phyloP scores from a whole-genome alignment of 768 basidiomycete genomes.

The Roridomyces roridus region DNA sequence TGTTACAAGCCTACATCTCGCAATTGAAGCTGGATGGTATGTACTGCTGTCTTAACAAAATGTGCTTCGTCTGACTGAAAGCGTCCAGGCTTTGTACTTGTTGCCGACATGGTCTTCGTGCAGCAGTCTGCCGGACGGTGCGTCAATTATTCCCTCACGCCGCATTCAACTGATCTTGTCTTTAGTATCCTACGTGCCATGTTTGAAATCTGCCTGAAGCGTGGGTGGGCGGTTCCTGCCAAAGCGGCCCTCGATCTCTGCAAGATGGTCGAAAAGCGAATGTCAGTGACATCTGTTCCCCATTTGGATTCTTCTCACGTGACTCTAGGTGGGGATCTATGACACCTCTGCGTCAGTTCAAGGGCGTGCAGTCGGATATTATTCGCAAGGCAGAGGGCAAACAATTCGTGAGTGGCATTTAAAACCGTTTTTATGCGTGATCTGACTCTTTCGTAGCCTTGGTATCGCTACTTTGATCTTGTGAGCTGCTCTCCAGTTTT shows the following conservation, averaged over 20 bases:
- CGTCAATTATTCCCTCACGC: conserved; percentile 19
- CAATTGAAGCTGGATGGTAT: conserved; percentile 88
- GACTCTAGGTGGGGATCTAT: conserved; percentile 90
- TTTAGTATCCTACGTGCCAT: conserved; percentile 89
- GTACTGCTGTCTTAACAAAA: conserved; percentile 18
- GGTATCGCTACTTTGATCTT: conserved; percentile 97
- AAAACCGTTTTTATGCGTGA: neutral
- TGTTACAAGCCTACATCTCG: conserved; percentile 94
- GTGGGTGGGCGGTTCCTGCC: conserved; percentile 97
- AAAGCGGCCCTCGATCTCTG: conserved; percentile 91
- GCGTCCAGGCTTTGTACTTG: conserved; percentile 73
- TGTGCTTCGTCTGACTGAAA: neutral
- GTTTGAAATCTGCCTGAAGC: conserved; percentile 96
- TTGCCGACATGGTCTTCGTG: conserved; percentile 95
- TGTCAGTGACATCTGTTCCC: conserved; percentile 50
- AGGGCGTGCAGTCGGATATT: conserved; percentile 84
- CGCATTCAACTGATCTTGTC: neutral
- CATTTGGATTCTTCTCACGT: neutral
- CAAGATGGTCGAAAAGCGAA: conserved; percentile 92
- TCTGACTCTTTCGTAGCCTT: conserved; percentile 58
- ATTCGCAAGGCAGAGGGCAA: conserved; percentile 93
- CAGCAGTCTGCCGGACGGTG: conserved; percentile 95
- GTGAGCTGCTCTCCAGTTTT: conserved; percentile 34
- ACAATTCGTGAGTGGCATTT: conserved; percentile 77
- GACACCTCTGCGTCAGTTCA: conserved; percentile 97